Evolutionary conservation across 768 basidiomycete genomes (phyloP).

Genomic region (Kwoniella sp.): DNA sequence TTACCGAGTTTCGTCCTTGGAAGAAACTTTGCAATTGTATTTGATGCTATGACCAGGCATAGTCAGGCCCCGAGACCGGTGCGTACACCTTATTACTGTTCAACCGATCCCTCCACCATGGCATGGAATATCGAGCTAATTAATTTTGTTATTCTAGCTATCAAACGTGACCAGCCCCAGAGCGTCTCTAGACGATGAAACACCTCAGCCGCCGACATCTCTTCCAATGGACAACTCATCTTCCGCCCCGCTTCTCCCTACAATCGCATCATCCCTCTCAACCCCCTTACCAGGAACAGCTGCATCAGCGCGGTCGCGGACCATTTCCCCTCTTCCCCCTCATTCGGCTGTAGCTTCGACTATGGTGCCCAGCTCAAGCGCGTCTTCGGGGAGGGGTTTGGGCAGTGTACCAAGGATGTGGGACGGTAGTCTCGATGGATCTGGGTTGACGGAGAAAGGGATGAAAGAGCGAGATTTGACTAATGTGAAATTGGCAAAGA

Average conservation of each 20-base stretch:
- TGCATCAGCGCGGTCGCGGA: background rate
- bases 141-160: conserved; percentile 1
- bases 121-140: too few relatives aligned
- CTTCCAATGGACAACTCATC: conserved; percentile 6
- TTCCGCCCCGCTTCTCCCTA: conserved; percentile 22
- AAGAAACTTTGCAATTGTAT: conserved; percentile 84
- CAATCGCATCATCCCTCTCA: conserved; percentile 7
- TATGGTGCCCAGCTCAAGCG: conserved; percentile 21
- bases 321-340: conserved; percentile 20
- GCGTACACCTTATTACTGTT: conserved; percentile 4
- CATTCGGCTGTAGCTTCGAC: background rate
- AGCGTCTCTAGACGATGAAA: conserved; percentile 14
- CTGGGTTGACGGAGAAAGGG: conserved; percentile 9
- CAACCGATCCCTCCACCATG: too few relatives aligned
- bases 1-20: conserved; percentile 90
- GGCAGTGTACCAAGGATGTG: conserved; percentile 31
- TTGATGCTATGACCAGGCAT: conserved; percentile 70
- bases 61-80: conserved; percentile 36
- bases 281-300: conserved; percentile 4
- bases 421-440: conserved; percentile 27
- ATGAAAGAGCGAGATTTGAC: conserved; percentile 44
- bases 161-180: conserved; percentile 17
- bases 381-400: conserved; percentile 8
- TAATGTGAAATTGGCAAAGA: conserved; percentile 51
- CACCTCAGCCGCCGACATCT: conserved; percentile 8